Conservation (phyloP, 305 asterid species). For the Fraxinus baroniana region DNA sequence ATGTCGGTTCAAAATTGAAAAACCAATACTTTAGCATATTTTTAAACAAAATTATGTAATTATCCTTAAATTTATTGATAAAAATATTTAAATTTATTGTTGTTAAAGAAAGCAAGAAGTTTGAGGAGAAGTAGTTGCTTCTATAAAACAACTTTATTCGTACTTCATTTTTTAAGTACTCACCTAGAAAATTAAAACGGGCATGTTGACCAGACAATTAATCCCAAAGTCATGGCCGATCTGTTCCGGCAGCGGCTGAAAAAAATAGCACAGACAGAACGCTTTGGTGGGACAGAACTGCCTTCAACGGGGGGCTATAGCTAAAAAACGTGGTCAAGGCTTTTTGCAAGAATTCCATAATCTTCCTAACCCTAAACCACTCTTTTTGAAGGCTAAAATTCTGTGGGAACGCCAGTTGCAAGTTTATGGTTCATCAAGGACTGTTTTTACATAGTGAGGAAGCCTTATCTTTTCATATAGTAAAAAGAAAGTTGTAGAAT, state of each 20-base stretch:
- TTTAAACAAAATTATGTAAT: neutral
- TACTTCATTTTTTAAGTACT: too few relatives aligned
- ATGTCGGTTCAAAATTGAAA: too few relatives aligned
- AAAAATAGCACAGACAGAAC: too few relatives aligned
- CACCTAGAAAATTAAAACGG: neutral
- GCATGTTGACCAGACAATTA: too few relatives aligned
- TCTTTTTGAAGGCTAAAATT: neutral
- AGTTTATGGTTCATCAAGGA: neutral
- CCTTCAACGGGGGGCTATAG: neutral
- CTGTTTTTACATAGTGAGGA: neutral
- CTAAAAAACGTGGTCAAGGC: neutral
- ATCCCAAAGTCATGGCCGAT: too few relatives aligned
- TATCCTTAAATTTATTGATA: neutral
- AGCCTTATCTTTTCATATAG: neutral
- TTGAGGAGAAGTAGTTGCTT: neutral
- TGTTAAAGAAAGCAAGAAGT: too few relatives aligned
- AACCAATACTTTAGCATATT: neutral
- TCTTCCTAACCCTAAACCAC: neutral
- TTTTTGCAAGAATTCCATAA: neutral
- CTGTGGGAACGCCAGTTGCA: neutral
- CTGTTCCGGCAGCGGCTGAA: neutral
- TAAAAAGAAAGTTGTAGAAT: neutral
- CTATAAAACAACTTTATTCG: neutral
- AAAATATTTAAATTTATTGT: too few relatives aligned
- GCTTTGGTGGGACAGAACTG: neutral